Evolutionary conservation across 768 basidiomycete genomes (phyloP), one percentile per base, ranked within the genome.

Genomic region (Clitopilus passeckerianus): DNA sequence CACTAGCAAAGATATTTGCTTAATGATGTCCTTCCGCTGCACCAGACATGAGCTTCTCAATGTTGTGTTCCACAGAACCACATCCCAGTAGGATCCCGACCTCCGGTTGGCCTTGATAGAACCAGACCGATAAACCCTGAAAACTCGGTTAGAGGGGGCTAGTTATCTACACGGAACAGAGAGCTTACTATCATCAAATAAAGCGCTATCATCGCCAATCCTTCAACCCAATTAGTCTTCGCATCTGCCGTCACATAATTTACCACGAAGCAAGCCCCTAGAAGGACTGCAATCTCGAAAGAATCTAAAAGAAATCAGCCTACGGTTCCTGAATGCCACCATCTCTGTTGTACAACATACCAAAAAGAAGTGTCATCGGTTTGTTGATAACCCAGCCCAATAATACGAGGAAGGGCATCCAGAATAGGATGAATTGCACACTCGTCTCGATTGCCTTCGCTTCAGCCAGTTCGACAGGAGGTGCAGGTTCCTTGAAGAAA

Each of bases 191-290:
- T 86, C 81, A 90, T 86, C 53, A 77, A 54, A 67, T 90, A 90
- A 68, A 89, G 87, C 22, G 81, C 67, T 23, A 90, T 74, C 79
- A 91, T 80, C 18, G 84, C 79, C 46, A 78, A 76, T n/a, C 90
- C 87, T 72, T 90, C 89, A 0, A 80, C 83, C 87, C 89, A 91
- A 65, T 91, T 91, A 4, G 90, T 90, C 71, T 91, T 90, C 15
- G 83, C 75, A 66, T 91, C 89, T 0, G 87, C 86, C 9, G 89
- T 90, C 56, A 91, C 86, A 67, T 88, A 90, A 70, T 91, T 91
- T 54, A 91, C 89, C 53, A 91, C 72, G 74, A 91, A 90, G 66
- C 85, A 86, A 1, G 87, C 77, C 0, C 83, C 87, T 3, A 91
- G 68, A 30, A 90, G 71, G 20, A 86, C 62, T 0, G 85, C 82